Percentiles rank a stretch among this genome's conserved stretches.
Evolutionary conservation across 164 flowering plant species (phyloP).

Genomic region (Euptelea pleiosperma): DNA sequence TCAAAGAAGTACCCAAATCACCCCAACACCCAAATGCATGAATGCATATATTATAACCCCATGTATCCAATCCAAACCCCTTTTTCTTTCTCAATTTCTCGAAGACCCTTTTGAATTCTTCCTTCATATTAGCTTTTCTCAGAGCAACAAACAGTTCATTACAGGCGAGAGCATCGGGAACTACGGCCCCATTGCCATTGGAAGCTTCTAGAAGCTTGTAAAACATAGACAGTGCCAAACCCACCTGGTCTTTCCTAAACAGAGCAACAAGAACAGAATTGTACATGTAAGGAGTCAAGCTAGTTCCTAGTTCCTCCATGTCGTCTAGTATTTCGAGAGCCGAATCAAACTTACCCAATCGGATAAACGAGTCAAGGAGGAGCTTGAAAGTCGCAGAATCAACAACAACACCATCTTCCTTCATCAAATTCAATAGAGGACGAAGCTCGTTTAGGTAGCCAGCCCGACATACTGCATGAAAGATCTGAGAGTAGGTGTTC

Average conservation of each 20-base stretch:
- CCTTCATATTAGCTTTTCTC: conserved; percentile 56
- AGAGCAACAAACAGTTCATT: conserved; percentile 71
- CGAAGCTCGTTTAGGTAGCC: conserved; percentile 45
- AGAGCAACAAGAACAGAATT: conserved; percentile 66
- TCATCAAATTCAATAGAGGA: conserved; percentile 50
- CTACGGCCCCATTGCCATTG: conserved; percentile 7
- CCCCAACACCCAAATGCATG: conserved; percentile 96
- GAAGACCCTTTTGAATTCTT: conserved; percentile 53
- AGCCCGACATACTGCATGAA: conserved; percentile 44
- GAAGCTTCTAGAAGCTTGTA: conserved; percentile 46
- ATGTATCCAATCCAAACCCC: conserved; percentile 44
- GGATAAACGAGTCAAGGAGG: conserved; percentile 58
- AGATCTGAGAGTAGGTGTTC: conserved; percentile 45
- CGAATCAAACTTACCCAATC: conserved; percentile 51
- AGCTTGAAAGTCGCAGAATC: conserved; percentile 54
- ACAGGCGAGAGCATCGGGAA: conserved; percentile 47
- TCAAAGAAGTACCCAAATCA: conserved; percentile 51
- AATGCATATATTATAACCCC: conserved; percentile 88
- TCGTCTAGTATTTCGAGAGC: conserved; percentile 65
- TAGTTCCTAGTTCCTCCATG: conserved; percentile 52
- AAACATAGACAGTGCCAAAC: conserved; percentile 61
- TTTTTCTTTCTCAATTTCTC: conserved; percentile 44
- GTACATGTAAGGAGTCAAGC: conserved; percentile 43
- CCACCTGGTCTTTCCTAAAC: conserved; percentile 55
- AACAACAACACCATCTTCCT: conserved; percentile 50